Evolutionary conservation across 768 basidiomycete genomes (phyloP).

Genomic region (Termitomyces sp.): DNA sequence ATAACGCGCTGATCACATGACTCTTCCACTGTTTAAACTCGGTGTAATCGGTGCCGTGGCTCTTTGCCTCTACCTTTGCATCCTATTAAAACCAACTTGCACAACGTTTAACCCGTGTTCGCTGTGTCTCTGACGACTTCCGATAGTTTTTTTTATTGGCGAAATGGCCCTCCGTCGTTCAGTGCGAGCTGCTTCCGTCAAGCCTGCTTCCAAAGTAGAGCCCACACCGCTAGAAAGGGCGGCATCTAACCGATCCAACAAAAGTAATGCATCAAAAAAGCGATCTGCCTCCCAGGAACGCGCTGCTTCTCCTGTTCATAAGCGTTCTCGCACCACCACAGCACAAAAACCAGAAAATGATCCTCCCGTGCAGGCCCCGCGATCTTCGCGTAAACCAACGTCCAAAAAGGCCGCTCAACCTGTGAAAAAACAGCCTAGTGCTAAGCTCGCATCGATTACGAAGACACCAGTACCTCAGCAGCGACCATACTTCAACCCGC

Average conservation of each 20-base stretch:
- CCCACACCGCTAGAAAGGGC: conserved; percentile 25
- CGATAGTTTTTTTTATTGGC: neutral
- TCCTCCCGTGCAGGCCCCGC: conserved; percentile 24
- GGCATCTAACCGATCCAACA: conserved; percentile 23
- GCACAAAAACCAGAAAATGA: conserved; percentile 39
- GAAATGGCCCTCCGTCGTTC: conserved; percentile 46
- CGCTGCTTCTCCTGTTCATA: conserved; percentile 37
- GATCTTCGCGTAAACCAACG: conserved; percentile 19
- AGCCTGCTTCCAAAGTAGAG: conserved; percentile 32
- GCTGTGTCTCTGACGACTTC: conserved; percentile 8
- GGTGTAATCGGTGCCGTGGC: neutral
- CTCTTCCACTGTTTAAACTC: conserved; percentile 6
- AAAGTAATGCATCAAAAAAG: conserved; percentile 34
- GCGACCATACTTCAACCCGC: conserved; percentile 59
- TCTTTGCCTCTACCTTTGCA: conserved; percentile 7
- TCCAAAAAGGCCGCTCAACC: conserved; percentile 20
- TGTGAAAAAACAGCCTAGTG: conserved; percentile 10
- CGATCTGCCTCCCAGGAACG: conserved; percentile 48
- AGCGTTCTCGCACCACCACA: conserved; percentile 38
- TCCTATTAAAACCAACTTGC: conserved; percentile 11
- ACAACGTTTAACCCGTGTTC: neutral
- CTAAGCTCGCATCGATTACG: conserved; percentile 19
- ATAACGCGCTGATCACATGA: conserved; percentile 41
- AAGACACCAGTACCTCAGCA: conserved; percentile 32
- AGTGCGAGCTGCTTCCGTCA: conserved; percentile 44